Evolutionary conservation across 2,329 filamentous ascomycete genomes (phyloP), one percentile per base, ranked within the genome.

Genomic region (Talaromyces sp.): DNA sequence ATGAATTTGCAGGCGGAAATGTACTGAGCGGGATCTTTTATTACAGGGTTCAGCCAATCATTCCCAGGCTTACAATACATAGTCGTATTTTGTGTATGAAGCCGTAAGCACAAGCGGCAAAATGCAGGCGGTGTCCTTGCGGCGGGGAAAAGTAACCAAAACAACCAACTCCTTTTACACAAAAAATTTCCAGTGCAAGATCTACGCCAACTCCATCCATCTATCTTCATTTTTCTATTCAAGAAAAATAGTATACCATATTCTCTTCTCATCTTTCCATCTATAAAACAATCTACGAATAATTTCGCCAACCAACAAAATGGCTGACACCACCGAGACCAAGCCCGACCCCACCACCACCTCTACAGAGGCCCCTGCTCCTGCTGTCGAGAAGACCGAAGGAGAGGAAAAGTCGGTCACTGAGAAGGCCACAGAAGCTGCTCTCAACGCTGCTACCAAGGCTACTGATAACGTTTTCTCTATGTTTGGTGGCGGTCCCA

Each of bases 401-500:
- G 74, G 72, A 58, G 75, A 77, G 65, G 72, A 75, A 63, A 78
- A 72, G 69, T 63, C 65, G 41, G 47, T 47, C 19, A 65, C 70
- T 45, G 71, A 72, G 67, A 69, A 72, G 64, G 65, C 68, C 54
- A 69, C 75, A 16, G 72, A 73, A 56, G 73, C 74, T 50, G 76
- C 75, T 60, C 77, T 75, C 52, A 71, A 77, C 41, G 71, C 77
- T 64, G 76, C 78, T 58, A 74, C 77, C 61, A 72, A 73, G 54
- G 78, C 78, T 67, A 80, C 82, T 65, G 82, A 83, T 73, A 85
- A 78, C 67, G 91, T 98, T 70, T 98, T 98, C 84, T 94, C 92
- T 80, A 98, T 99, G 95, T 99, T 99, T 77, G 95, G 95, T 72
- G 95, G 95, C 69, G 95, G 95, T 68, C 91, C 91, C 67, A 96